A percentile compares a stretch with the other conserved stretches of the same genome.
These are phyloP conservation scores for Phyllosticta ampelicida DNA, from an alignment of 2,329 filamentous ascomycete genomes.

Conservation along the genomic window DNA sequence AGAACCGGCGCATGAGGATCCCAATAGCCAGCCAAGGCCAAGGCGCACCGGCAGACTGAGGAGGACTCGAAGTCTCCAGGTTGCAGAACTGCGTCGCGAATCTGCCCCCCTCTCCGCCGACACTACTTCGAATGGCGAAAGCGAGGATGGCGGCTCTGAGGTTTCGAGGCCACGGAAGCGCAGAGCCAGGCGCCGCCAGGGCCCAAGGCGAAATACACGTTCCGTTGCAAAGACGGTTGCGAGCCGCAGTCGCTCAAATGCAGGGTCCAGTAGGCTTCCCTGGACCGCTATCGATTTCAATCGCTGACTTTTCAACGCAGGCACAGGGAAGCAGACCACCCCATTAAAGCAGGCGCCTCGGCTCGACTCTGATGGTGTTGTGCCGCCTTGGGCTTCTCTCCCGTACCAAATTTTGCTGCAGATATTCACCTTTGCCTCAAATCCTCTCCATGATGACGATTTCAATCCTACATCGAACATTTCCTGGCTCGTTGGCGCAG, in stretches of 20 bases:
- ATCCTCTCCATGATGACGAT: conserved; percentile 42
- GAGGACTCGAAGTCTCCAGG: conserved; percentile 1
- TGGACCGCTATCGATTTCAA: not conserved
- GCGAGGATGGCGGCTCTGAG: not conserved
- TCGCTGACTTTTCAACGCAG: conserved; percentile 1
- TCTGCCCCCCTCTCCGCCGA: not conserved
- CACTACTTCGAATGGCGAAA: not conserved
- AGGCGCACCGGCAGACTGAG: conserved; percentile 1
- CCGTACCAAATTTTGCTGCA: conserved; percentile 59
- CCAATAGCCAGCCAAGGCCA: not conserved
- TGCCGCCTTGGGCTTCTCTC: conserved; percentile 49
- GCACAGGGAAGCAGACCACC: not conserved
- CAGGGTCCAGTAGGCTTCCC: not conserved
- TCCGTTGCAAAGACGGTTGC: not conserved
- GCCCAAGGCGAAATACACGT: not conserved
- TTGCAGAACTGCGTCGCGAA: conserved; percentile 5
- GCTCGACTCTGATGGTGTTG: conserved; percentile 21
- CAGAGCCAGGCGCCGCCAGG: not conserved
- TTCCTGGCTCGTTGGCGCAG: conserved; percentile 54
- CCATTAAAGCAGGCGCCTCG: not conserved
- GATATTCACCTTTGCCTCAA: conserved; percentile 58
- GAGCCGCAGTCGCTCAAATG: not conserved
- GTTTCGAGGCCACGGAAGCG: not conserved
- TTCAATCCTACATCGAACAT: conserved; percentile 35
- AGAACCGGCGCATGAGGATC: not conserved